phyloP scores from a whole-genome alignment of 371 early-diverging fungal species.

The Actinomucor elegans region DNA sequence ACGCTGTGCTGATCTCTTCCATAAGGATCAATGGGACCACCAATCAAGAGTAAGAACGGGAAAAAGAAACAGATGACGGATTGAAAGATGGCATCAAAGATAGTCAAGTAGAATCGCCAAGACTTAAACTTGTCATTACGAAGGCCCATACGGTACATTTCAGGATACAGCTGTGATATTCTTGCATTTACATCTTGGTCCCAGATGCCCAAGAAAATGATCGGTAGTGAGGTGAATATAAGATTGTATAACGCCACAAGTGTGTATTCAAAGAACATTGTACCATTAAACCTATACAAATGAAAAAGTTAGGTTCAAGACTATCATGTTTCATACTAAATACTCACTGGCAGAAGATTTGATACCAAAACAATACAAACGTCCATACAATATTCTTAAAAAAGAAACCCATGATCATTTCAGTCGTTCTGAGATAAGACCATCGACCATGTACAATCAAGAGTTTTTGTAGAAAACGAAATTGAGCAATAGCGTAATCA shows the following conservation, averaged over 20 bases:
- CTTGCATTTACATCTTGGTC: conserved; percentile 87
- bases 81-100: conserved; percentile 87
- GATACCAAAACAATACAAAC: conserved; percentile 79
- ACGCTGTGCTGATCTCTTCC: conserved; percentile 66
- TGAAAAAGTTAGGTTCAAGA: too few relatives aligned
- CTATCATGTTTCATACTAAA: too few relatives aligned
- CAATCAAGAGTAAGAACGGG: conserved; percentile 52
- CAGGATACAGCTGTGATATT: conserved; percentile 76
- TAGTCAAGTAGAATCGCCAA: conserved; percentile 81
- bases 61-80: conserved; percentile 82
- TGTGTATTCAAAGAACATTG: conserved; percentile 77
- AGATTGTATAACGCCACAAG: conserved; percentile 75
- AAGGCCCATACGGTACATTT: conserved; percentile 86
- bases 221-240: conserved; percentile 74
- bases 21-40: conserved; percentile 43
- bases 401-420: conserved; percentile 77
- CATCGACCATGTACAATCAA: conserved; percentile 85
- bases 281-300: conserved; percentile 37
- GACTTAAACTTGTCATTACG: conserved; percentile 78
- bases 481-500: conserved; percentile 89
- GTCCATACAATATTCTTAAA: conserved; percentile 83
- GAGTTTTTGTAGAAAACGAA: conserved; percentile 70
- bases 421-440: conserved; percentile 77
- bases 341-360: conserved; percentile 73
- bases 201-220: conserved; percentile 78